Conservation (phyloP, 495 filamentous ascomycete species). For the Gamarada debralockiae region DNA sequence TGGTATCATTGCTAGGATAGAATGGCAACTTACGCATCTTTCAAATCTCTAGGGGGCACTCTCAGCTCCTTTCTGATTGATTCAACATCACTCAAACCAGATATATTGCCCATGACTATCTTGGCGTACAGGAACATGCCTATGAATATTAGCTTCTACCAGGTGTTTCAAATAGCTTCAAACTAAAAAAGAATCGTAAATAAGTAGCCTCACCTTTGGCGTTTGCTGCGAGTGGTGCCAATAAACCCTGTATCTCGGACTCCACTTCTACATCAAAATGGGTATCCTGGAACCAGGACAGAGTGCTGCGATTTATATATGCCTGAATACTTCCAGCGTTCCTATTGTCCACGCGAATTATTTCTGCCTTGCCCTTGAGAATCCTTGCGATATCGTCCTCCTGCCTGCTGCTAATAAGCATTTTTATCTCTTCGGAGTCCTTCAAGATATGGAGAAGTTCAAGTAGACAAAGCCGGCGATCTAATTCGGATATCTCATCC, state of each 20-base stretch:
- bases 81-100: not conserved
- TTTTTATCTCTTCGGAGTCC: slow-evolving; percentile 7
- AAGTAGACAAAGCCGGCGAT: slow-evolving; percentile 17
- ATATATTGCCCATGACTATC: not conserved
- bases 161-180: no score
- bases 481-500: slow-evolving; percentile 22
- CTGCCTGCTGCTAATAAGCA: slow-evolving; percentile 12
- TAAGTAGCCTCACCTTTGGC: not conserved
- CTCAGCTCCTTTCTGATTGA: not conserved
- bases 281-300: not conserved
- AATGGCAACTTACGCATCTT: not conserved
- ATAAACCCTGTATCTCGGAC: not conserved
- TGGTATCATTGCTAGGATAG: not conserved
- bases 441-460: slow-evolving; percentile 1
- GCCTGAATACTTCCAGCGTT: slow-evolving; percentile 21
- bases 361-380: slow-evolving; percentile 5
- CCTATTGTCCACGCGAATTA: slow-evolving; percentile 15
- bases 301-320: not conserved
- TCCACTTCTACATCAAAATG: not conserved
- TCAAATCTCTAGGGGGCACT: not conserved
- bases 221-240: not conserved
- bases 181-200: no score
- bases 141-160: no score
- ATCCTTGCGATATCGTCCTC: slow-evolving; percentile 4
- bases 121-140: not conserved